These are phyloP conservation scores for Aspergillus niger DNA, from an alignment of 2,329 filamentous ascomycete genomes.

Conservation along the genomic window DNA sequence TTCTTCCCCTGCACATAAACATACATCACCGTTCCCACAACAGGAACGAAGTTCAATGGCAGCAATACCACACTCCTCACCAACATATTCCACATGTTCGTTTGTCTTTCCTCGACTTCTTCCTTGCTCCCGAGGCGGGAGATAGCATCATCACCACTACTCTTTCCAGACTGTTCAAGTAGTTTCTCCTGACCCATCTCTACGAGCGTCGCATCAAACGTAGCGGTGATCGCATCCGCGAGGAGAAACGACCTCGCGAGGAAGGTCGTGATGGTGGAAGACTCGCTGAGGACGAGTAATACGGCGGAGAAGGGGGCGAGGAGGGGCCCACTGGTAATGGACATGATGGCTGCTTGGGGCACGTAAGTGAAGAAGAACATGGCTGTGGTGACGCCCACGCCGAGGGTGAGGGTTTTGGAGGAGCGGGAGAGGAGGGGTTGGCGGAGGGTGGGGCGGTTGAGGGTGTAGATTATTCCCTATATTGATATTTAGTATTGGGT, in stretches of 20 bases:
- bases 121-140: constrained; percentile 59
- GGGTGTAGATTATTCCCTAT: constrained; percentile 63
- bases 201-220: constrained; percentile 75
- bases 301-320: constrained; percentile 62
- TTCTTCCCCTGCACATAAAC: constrained; percentile 70
- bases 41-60: constrained; percentile 88
- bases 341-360: constrained; percentile 79
- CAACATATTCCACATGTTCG: constrained; percentile 54
- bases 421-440: constrained; percentile 60
- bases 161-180: too few relatives aligned
- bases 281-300: constrained; percentile 62
- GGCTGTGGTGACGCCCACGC: constrained; percentile 67
- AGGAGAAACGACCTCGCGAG: constrained; percentile 73
- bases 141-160: constrained; percentile 47
- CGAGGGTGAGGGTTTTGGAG: constrained; percentile 67
- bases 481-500: too few relatives aligned
- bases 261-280: constrained; percentile 52
- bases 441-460: constrained; percentile 60
- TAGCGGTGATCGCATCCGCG: constrained; percentile 80
- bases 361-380: constrained; percentile 90
- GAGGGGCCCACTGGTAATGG: constrained; percentile 76
- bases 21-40: constrained; percentile 82
- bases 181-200: constrained; percentile 59
- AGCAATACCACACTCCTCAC: constrained; percentile 82
- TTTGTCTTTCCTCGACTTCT: constrained; percentile 53